These are phyloP conservation scores for Petasospora fabianii DNA, from an alignment of 1,139 yeast species.

Conservation along the genomic window DNA sequence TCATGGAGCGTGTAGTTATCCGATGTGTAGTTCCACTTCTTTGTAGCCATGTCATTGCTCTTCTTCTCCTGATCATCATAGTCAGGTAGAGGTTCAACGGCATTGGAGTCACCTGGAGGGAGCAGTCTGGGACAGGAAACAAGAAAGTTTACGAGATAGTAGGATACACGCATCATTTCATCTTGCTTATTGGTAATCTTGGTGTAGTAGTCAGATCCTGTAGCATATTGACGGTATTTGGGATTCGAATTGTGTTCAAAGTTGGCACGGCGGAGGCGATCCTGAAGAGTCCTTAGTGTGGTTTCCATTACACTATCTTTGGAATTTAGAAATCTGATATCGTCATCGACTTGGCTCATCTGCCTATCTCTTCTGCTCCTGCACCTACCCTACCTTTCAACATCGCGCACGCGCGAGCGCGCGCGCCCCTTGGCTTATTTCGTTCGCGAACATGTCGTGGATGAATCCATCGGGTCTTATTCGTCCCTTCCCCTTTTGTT, in stretches of 20 bases:
- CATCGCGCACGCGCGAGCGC: too few relatives aligned
- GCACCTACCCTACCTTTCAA: too few relatives aligned
- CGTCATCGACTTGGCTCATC: too few relatives aligned
- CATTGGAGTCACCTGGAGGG: neutral
- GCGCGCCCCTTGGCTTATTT: too few relatives aligned
- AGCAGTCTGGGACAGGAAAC: conserved; percentile 7
- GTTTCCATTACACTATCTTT: neutral
- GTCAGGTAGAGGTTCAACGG: conserved; percentile 1
- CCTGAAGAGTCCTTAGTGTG: conserved; percentile 1
- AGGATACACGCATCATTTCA: conserved; percentile 11
- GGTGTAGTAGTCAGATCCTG: conserved; percentile 6
- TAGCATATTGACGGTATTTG: conserved; percentile 9
- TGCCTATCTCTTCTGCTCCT: too few relatives aligned
- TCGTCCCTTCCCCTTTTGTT: too few relatives aligned
- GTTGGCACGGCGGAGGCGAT: conserved; percentile 4
- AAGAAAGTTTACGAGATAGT: conserved; percentile 3
- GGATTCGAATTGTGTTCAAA: conserved; percentile 6
- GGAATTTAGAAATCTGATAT: too few relatives aligned
- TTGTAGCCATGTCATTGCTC: neutral
- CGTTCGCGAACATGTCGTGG: too few relatives aligned
- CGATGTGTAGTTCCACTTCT: conserved; percentile 3
- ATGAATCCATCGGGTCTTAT: too few relatives aligned
- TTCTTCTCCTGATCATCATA: conserved; percentile 1
- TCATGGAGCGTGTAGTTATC: conserved; percentile 4
- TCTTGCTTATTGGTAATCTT: conserved; percentile 9